Evolutionary conservation across 2,329 filamentous ascomycete genomes (phyloP).

Genomic region (Rutstroemia sp.): DNA sequence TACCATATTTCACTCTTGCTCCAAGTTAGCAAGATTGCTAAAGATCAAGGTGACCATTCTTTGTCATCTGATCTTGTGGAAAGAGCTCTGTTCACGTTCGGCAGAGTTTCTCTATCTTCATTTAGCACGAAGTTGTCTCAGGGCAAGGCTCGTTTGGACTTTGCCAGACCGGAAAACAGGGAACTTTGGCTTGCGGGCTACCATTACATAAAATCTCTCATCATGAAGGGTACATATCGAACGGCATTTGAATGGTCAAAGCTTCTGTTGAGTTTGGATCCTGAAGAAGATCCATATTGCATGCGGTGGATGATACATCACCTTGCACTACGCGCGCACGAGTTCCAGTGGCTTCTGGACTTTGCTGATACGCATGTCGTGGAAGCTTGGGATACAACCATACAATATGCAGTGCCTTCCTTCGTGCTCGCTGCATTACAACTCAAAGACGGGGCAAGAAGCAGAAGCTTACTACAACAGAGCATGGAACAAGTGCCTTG

Average conservation of each 20-base stretch:
- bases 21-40: slow-evolving; percentile 85
- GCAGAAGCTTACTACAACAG: slow-evolving; percentile 54
- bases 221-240: slow-evolving; percentile 86
- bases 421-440: slow-evolving; percentile 70
- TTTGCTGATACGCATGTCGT: slow-evolving; percentile 48
- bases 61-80: slow-evolving; percentile 83
- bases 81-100: slow-evolving; percentile 86
- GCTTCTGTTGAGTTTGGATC: slow-evolving; percentile 68
- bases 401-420: slow-evolving; percentile 70
- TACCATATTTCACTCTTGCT: slow-evolving; percentile 94
- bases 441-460: slow-evolving; percentile 56
- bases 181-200: slow-evolving; percentile 89
- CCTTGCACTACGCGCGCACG: slow-evolving; percentile 72
- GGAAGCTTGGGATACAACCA: slow-evolving; percentile 32
- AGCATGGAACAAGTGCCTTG: slow-evolving; percentile 74
- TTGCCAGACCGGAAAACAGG: slow-evolving; percentile 75
- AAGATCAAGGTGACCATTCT: slow-evolving; percentile 82
- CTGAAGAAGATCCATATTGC: slow-evolving; percentile 70
- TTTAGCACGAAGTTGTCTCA: slow-evolving; percentile 70
- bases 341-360: slow-evolving; percentile 68
- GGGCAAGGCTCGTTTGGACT: slow-evolving; percentile 76
- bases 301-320: slow-evolving; percentile 76
- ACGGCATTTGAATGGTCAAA: slow-evolving; percentile 94
- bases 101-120: slow-evolving; percentile 75
- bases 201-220: slow-evolving; percentile 78